Percentiles rank a stretch among this genome's conserved stretches.
These are phyloP conservation scores for Lunularia cruciata DNA, from an alignment of 225 moss, liverwort and hornwort genomes.

Conservation along the genomic window DNA sequence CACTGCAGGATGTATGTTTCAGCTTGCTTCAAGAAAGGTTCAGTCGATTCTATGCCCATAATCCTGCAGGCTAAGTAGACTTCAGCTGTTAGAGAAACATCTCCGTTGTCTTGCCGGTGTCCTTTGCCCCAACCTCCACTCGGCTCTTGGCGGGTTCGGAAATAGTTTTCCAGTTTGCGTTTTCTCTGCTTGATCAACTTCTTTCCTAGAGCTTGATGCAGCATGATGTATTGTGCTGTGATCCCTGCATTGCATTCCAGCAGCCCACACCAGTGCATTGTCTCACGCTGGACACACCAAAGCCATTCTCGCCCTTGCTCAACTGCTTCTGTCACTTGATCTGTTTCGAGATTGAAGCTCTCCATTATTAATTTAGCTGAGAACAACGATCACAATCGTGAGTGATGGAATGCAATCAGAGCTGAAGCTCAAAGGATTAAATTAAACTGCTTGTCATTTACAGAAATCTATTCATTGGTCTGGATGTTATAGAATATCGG, in stretches of 20 bases:
- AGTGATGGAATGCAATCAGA: too few relatives aligned
- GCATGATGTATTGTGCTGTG: constrained; percentile 10
- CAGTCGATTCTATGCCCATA: neutral
- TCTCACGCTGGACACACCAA: too few relatives aligned
- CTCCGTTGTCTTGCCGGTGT: neutral
- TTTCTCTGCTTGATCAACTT: neutral
- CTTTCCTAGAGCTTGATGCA: neutral
- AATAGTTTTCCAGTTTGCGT: neutral
- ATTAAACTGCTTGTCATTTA: too few relatives aligned
- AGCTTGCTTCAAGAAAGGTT: neutral
- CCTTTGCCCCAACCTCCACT: constrained; percentile 4
- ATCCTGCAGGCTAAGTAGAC: constrained; percentile 16
- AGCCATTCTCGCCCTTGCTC: too few relatives aligned
- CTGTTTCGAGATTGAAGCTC: too few relatives aligned
- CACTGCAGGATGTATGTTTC: constrained; percentile 3
- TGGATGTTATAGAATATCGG: too few relatives aligned
- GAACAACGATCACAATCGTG: too few relatives aligned
- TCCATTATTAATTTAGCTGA: too few relatives aligned
- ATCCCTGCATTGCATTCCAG: neutral
- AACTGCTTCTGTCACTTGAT: too few relatives aligned
- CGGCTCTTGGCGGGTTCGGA: constrained; percentile 1
- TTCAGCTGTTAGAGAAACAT: constrained; percentile 15
- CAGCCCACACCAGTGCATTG: constrained; percentile 12
- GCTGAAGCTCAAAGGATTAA: too few relatives aligned
- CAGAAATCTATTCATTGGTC: too few relatives aligned